Evolutionary conservation across 192 early-diverging fungal genomes (phyloP), one percentile per base, ranked within the genome.

Genomic region (Entomortierella parvispora): DNA sequence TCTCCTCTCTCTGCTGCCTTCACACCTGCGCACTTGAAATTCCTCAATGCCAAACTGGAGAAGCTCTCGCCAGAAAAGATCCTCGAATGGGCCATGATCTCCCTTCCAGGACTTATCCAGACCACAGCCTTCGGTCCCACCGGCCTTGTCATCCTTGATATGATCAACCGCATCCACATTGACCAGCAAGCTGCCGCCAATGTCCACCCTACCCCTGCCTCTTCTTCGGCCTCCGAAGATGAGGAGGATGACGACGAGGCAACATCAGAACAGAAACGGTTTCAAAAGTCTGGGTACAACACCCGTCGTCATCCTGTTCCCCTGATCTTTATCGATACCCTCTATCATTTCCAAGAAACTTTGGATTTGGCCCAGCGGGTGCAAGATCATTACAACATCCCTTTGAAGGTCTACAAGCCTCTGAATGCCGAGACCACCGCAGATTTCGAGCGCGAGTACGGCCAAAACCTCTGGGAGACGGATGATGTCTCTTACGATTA

Each of bases 321-420:
- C 14, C 81, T 97, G 25, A 93, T 98, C 69, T 98, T 98, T 62
- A 81, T 98, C 59, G 97, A 98, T 81, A 98, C 97, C 4, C 83
- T 98, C 47, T 93, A 98, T 78, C 94, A 98, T 82, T 98, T 98
- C 83, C 78, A 87, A 53, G 97, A 98, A 69, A 98, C 97, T 26
- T 69, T 96, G 23, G 90, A 92, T 14, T 81, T 98, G 44, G 90
- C 93, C 23, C 52, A 87, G 9, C 86, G 84, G 43, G 91, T 85
- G 61, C 78, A 91, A 51, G 68, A 86, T 18, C 86, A 84, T 47
- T 97, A 96, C 87, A 70, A 83, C 48, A 85, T 86, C 37, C 88
- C 88, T 25, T 75, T 90, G 29, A 90, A 93, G 61, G 79, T 90
- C 45, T 96, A 86, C 85, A 90, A 90, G 68, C 95, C 96, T 10